Conservation (phyloP, 257 asterid species). For the Solanum clarkiae region DNA sequence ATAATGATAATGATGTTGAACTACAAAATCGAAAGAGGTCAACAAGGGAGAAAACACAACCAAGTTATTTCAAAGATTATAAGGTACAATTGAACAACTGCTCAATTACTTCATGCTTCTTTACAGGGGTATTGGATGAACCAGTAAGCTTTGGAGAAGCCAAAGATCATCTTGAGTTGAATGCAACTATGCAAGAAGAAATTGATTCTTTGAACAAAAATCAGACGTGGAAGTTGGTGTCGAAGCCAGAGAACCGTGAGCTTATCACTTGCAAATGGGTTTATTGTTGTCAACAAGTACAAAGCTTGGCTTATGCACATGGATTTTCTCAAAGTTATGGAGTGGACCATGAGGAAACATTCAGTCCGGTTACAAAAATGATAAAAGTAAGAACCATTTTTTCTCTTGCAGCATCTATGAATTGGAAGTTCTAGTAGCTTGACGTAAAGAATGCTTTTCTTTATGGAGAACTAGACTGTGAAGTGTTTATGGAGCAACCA, state of each 20-base stretch:
- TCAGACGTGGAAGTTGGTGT: too few relatives aligned
- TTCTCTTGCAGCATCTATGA: background rate
- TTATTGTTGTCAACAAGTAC: background rate
- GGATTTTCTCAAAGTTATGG: conserved; percentile 8
- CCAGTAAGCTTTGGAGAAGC: background rate
- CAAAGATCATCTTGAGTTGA: too few relatives aligned
- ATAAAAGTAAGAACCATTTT: background rate
- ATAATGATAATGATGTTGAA: background rate
- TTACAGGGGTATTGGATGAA: background rate
- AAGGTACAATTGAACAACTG: background rate
- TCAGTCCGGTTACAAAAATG: background rate
- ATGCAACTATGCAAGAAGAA: too few relatives aligned
- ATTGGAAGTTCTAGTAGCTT: background rate
- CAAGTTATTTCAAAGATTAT: background rate
- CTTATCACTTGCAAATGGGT: too few relatives aligned
- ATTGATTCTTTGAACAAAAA: too few relatives aligned
- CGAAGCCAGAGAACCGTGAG: too few relatives aligned
- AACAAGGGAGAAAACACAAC: background rate
- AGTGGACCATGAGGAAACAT: background rate
- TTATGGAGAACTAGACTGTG: background rate
- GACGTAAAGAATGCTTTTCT: background rate
- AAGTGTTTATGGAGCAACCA: background rate
- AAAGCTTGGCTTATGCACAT: background rate
- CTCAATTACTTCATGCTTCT: background rate
- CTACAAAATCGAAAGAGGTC: background rate